These are phyloP conservation scores for Podila epicladia DNA, from an alignment of 192 early-diverging fungal genomes.

Conservation along the genomic window DNA sequence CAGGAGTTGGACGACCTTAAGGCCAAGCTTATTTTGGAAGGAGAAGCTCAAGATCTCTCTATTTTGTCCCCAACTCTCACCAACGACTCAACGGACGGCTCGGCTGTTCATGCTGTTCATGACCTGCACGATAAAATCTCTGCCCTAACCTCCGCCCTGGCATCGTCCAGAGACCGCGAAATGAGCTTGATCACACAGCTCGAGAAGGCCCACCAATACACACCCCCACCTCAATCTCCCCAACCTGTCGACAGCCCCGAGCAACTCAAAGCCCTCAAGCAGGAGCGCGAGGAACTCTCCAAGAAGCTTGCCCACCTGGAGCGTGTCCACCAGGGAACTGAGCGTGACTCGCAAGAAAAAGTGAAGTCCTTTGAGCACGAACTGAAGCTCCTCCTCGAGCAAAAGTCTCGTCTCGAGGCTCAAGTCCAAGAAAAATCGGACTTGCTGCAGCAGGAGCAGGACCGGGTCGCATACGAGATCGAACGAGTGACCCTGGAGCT, in stretches of 20 bases:
- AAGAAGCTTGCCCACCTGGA: conserved; percentile 38
- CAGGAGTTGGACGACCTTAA: neutral
- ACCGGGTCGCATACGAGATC: conserved; percentile 32
- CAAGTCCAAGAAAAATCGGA: conserved; percentile 48
- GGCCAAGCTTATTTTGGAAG: neutral
- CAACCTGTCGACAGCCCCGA: conserved; percentile 5
- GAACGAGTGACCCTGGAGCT: conserved; percentile 34
- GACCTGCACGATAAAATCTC: neutral
- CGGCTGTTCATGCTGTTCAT: no score
- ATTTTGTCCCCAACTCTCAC: no score
- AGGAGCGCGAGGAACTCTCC: conserved; percentile 41
- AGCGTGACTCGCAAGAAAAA: conserved; percentile 29
- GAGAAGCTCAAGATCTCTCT: no score
- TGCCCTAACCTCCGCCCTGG: neutral
- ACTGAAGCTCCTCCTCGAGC: conserved; percentile 24
- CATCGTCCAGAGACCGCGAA: neutral
- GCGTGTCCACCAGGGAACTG: conserved; percentile 41
- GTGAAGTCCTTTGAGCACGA: conserved; percentile 26
- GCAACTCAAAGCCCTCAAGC: conserved; percentile 26
- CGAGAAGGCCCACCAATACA: neutral
- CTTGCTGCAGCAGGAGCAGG: conserved; percentile 32
- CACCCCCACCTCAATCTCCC: neutral
- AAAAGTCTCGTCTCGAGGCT: conserved; percentile 28
- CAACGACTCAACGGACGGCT: no score
- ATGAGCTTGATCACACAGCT: neutral